phyloP scores from a whole-genome alignment of 495 filamentous ascomycete species.

The Xylona heveae region DNA sequence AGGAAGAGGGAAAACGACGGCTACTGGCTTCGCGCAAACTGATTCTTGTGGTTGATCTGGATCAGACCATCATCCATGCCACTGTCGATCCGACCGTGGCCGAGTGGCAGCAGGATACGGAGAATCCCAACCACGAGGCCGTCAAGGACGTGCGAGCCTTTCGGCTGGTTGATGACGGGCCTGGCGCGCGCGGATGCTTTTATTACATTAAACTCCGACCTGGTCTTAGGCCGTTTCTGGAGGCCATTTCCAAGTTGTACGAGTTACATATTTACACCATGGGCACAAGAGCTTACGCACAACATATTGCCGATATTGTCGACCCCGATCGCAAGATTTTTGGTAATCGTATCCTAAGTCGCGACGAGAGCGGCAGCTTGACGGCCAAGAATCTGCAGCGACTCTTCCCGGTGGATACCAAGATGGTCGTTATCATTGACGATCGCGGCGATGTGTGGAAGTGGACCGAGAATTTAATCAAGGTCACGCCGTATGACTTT shows the following conservation, averaged over 20 bases:
- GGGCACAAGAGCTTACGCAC: constrained; percentile 88
- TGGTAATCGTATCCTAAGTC: constrained; percentile 81
- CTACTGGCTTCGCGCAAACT: constrained; percentile 61
- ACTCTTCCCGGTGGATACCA: constrained; percentile 87
- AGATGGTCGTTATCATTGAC: constrained; percentile 99
- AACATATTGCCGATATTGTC: constrained; percentile 78
- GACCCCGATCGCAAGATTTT: constrained; percentile 82
- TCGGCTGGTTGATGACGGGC: constrained; percentile 68
- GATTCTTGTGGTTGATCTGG: constrained; percentile 87
- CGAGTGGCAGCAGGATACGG: constrained; percentile 78
- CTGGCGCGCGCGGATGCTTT: constrained; percentile 51
- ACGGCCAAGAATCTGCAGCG: constrained; percentile 75
- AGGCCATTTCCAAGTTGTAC: constrained; percentile 58
- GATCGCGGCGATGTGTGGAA: constrained; percentile 97
- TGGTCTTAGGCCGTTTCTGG: constrained; percentile 63
- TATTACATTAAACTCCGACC: constrained; percentile 99
- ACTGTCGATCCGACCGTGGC: constrained; percentile 91
- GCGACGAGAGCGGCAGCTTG: constrained; percentile 88
- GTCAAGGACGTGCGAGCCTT: constrained; percentile 76
- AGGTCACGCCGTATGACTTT: constrained; percentile 88
- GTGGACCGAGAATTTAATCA: constrained; percentile 84
- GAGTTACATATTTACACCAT: constrained; percentile 98
- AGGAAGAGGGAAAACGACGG: constrained; percentile 68
- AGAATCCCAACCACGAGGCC: constrained; percentile 78
- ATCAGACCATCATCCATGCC: constrained; percentile 97